Percentiles rank a stretch among this genome's conserved stretches.
Evolutionary conservation across 2,329 filamentous ascomycete species (phyloP).

Genomic region (Ophiobolus disseminans): DNA sequence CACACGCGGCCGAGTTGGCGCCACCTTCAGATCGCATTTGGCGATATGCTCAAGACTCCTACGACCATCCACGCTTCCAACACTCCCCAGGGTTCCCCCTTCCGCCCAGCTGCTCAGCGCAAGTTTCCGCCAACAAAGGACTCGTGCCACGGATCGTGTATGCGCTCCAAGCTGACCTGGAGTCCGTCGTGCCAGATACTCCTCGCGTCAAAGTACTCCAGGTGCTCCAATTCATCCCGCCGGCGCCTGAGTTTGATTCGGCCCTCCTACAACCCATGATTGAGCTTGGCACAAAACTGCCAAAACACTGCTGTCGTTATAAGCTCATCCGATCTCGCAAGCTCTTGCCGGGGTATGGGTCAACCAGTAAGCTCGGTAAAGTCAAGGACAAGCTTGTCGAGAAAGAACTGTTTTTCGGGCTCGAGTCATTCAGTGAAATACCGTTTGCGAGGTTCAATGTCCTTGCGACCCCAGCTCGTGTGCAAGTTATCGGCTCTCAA

Average conservation of each 20-base stretch:
- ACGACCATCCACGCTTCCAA: conserved; percentile 32
- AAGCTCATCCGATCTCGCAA: conserved; percentile 34
- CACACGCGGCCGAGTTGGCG: conserved; percentile 19
- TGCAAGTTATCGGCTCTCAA: conserved; percentile 24
- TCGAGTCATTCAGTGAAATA: conserved; percentile 24
- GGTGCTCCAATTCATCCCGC: conserved; percentile 12
- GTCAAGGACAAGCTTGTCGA: conserved; percentile 30
- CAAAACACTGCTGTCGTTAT: conserved; percentile 25
- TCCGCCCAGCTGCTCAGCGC: conserved; percentile 22
- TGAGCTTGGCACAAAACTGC: conserved; percentile 18
- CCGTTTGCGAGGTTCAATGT: conserved; percentile 33
- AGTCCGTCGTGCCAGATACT: conserved; percentile 5
- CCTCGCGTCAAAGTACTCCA: not conserved
- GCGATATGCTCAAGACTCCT: conserved; percentile 24
- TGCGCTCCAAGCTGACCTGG: conserved; percentile 22
- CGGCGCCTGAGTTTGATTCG: conserved; percentile 23
- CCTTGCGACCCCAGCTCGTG: conserved; percentile 26
- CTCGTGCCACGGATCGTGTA: conserved; percentile 22
- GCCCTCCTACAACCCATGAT: conserved; percentile 22
- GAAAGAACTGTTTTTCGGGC: conserved; percentile 31
- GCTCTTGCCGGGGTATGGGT: conserved; percentile 25
- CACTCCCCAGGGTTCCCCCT: conserved; percentile 30
- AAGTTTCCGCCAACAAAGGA: not conserved
- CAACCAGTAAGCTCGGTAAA: conserved; percentile 24
- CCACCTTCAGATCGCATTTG: conserved; percentile 20